Evolutionary conservation across 2,329 filamentous ascomycete species (phyloP), one percentile per base, ranked within the genome.

Genomic region (Colletotrichum sidae): DNA sequence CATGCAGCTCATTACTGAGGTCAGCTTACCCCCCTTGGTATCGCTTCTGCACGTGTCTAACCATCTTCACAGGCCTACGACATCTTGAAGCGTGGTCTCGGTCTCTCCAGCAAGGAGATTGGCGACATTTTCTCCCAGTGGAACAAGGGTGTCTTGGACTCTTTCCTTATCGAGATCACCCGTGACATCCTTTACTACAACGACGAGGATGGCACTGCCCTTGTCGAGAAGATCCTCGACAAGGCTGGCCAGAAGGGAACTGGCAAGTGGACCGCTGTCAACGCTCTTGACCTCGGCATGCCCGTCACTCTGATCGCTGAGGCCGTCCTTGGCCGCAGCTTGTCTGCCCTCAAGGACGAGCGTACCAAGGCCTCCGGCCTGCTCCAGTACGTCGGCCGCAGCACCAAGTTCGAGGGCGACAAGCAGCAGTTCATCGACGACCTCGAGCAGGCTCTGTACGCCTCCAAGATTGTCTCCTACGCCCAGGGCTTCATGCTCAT

Each of bases 401-500:
- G 87, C 77, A 89, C 88, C 75, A 81, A 79, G 74, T 98, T 98
- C 81, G 87, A 91, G 74, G 96, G 96, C 73, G 88, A 97, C 89
- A 94, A 92, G 88, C 86, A 93, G 80, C 88, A 94, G 80, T 97
- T 98, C 89, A 90, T 99, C 73, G 92, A 93, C 73, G 94, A 99
- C 82, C 92, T 99, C 56, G 96, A 99, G 88, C 96, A 99, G 87
- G 96, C 95, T 72, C 90, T 99, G 68, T 99, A 99, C 79, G 96
- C 96, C 72, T 98, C 95, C 77, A 99, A 99, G 92, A 99, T 99
- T 79, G 97, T 99, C 83, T 99, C 96, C 17, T 99, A 99, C 80
- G 94, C 96, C 71, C 96, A 99, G 85, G 96, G 96, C 79, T 99
- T 99, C 89, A 98, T 98, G 95, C 89, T 99, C 77, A 98, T 99